Percentiles rank a stretch among this genome's conserved stretches.
Conservation (phyloP, 768 basidiomycete genomes). For the Amylocystis lapponica region DNA sequence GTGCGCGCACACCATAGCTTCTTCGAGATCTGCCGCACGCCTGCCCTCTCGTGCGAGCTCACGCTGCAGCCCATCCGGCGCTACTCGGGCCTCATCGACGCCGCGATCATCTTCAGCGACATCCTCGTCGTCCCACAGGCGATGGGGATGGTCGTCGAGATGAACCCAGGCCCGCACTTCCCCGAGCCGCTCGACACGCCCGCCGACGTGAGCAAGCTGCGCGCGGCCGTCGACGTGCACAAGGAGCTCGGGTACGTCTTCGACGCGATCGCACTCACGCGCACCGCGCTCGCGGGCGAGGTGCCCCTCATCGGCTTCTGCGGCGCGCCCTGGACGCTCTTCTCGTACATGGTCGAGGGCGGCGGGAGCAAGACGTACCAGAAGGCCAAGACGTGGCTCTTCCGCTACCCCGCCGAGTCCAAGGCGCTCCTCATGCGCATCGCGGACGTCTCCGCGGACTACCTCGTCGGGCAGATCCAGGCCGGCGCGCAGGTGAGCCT, state of each 20-base stretch:
- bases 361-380: constrained; percentile 88
- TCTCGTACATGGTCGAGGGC: constrained; percentile 98
- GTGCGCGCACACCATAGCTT: constrained; percentile 85
- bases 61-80: constrained; percentile 93
- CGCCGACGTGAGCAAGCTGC: constrained; percentile 61
- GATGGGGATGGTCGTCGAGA: constrained; percentile 91
- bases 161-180: constrained; percentile 90
- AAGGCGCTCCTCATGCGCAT: constrained; percentile 71
- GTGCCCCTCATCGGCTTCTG: constrained; percentile 97
- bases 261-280: constrained; percentile 82
- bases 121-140: constrained; percentile 98
- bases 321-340: constrained; percentile 97
- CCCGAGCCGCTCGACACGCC: constrained; percentile 81
- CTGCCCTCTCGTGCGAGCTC: constrained; percentile 81
- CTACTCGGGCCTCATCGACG: constrained; percentile 83
- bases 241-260: constrained; percentile 90
- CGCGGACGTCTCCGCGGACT: constrained; percentile 86
- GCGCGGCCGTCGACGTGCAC: constrained; percentile 63
- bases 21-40: constrained; percentile 92
- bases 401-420: constrained; percentile 82
- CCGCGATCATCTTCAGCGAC: constrained; percentile 96
- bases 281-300: constrained; percentile 74
- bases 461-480: constrained; percentile 85
- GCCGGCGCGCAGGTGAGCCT: constrained; percentile 91
- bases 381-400: constrained; percentile 92